These are phyloP conservation scores for Geranium rotundifolium DNA, from an alignment of 345 rosid genomes.

Conservation along the genomic window DNA sequence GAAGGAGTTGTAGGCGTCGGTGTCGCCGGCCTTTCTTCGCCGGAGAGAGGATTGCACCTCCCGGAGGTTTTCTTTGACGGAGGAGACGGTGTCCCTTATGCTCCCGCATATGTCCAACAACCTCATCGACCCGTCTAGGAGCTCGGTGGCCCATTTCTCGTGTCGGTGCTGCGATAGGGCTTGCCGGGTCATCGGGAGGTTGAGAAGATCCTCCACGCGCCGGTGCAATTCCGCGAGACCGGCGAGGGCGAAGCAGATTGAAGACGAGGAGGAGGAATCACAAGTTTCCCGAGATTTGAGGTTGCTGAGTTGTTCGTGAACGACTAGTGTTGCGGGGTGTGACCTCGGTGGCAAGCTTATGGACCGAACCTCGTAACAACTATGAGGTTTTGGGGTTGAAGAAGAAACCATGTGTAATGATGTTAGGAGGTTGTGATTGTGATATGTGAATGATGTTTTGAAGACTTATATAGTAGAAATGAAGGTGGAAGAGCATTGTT, in stretches of 20 bases:
- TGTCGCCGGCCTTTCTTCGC: conserved; percentile 39
- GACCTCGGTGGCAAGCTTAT: conserved; percentile 21
- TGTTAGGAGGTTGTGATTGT: background rate
- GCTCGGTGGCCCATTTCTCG: conserved; percentile 28
- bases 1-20: conserved; percentile 24
- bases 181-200: conserved; percentile 41
- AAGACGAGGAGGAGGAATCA: conserved; percentile 17
- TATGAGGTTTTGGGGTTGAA: background rate
- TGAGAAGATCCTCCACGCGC: conserved; percentile 42
- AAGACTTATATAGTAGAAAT: background rate
- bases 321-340: conserved; percentile 39
- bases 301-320: conserved; percentile 45
- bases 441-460: background rate
- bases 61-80: conserved; percentile 38
- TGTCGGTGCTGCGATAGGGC: conserved; percentile 21
- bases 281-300: conserved; percentile 24
- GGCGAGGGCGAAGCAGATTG: conserved; percentile 24
- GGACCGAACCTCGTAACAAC: background rate
- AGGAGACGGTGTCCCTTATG: conserved; percentile 39
- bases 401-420: background rate
- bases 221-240: conserved; percentile 38
- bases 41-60: conserved; percentile 49
- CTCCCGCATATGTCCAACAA: conserved; percentile 48
- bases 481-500: too few species aligned
- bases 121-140: conserved; percentile 52